Evolutionary conservation across 805 yeast species (phyloP).

Genomic region (Ogataea methylovora): DNA sequence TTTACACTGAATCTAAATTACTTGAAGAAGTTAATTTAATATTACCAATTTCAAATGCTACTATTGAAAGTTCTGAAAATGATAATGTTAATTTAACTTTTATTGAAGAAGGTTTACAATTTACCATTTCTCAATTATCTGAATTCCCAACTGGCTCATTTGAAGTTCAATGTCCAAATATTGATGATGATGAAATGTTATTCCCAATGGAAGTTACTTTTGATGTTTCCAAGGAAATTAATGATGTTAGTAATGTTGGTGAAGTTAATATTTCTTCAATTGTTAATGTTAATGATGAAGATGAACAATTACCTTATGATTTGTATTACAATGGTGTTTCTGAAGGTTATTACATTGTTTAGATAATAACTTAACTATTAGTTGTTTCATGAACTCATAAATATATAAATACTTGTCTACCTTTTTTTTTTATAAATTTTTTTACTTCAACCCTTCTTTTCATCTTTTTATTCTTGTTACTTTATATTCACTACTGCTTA

Average conservation of each 20-base stretch:
- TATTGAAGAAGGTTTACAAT: conserved; percentile 62
- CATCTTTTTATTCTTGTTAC: background rate
- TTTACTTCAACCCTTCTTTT: background rate
- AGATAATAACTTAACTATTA: too few relatives aligned
- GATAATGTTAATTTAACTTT: conserved; percentile 50
- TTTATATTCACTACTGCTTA: too few relatives aligned
- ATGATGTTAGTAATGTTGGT: conserved; percentile 34
- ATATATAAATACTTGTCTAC: too few relatives aligned
- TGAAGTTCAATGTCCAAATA: conserved; percentile 66
- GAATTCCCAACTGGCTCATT: conserved; percentile 59
- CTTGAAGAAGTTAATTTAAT: conserved; percentile 47
- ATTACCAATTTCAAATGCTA: conserved; percentile 60
- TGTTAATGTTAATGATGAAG: conserved; percentile 38
- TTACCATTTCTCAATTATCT: conserved; percentile 49
- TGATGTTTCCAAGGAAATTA: conserved; percentile 27
- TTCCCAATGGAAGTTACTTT: conserved; percentile 83
- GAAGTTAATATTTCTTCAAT: conserved; percentile 62
- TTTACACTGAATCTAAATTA: conserved; percentile 29
- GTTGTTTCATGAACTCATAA: too few relatives aligned
- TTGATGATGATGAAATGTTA: conserved; percentile 66
- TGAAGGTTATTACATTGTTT: conserved; percentile 52
- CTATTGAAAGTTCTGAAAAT: conserved; percentile 43
- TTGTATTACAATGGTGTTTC: conserved; percentile 48
- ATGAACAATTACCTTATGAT: conserved; percentile 59
- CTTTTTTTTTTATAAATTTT: too few relatives aligned